Evolutionary conservation across 345 rosid genomes (phyloP), one percentile per base, ranked within the genome.

Genomic region (Eucalyptus regnans): DNA sequence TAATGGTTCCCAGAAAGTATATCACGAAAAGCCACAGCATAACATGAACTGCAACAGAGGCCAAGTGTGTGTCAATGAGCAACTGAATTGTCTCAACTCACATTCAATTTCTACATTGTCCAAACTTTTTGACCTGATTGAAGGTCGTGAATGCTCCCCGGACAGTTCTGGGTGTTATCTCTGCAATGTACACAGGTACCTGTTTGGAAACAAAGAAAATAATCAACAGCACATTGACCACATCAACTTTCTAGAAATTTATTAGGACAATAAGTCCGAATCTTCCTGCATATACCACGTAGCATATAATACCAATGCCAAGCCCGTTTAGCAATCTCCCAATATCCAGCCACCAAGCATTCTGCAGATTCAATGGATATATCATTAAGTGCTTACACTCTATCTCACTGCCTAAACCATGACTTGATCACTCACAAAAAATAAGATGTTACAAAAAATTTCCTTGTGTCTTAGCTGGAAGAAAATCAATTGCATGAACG

Each of bases 261-360:
- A 18, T 86, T 33, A 50, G 2, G 27, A 50, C 44, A 86, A 16
- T 50, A 31, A 22, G 16, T 33, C 16, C 41, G 13, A 50, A 58
- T 52, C 66, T 22, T 51, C 22, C 51, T 62, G 31, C 81, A 62
- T 29, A 83, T 89, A 91, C 95, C 93, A 89, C 93, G 15, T 91
- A 94, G 83, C 87, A 52, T 51, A 89, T 17, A 71, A 92, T 17
- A 58, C 91, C 93, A 31, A 90, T 22, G 88, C 94, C 94, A 48
- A 91, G 86, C 14, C 95, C 94, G 11, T 51, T 37, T 7, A 81
- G 89, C 51, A 89, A 51, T 89, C 94, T 91, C 51, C 94, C 94
- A 83, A 90, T 37, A 86, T 94, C 91, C 37, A 93, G 92, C 54
- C 88, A 89, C 92, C 88, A 91, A 79, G 91, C 90, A 81, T 50